phyloP scores from a whole-genome alignment of 805 yeast genomes.

The Barnettozyma sucrosica region DNA sequence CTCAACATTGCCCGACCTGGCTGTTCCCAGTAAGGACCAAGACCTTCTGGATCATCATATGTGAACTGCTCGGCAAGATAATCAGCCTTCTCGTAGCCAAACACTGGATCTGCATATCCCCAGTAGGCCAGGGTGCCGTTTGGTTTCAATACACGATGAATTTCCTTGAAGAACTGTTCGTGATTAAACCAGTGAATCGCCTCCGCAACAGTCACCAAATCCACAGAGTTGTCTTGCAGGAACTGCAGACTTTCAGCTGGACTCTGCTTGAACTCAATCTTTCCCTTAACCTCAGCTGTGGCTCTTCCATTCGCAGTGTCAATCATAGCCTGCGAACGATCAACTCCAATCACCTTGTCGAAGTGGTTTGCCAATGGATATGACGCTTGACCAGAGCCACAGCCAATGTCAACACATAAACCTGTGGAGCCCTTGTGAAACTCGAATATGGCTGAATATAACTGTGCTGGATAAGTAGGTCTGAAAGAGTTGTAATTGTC shows the following conservation, averaged over 20 bases:
- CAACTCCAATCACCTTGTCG: slow-evolving; percentile 54
- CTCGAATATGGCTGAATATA: slow-evolving; percentile 37
- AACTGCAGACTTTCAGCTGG: slow-evolving; percentile 25
- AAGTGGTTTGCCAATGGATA: slow-evolving; percentile 41
- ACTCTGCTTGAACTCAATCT: slow-evolving; percentile 17
- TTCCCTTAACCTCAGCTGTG: slow-evolving; percentile 10
- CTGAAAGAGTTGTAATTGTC: slow-evolving; percentile 50
- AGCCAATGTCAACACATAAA: slow-evolving; percentile 64
- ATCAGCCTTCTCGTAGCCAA: slow-evolving; percentile 51
- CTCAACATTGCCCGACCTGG: slow-evolving; percentile 66
- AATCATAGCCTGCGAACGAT: slow-evolving; percentile 55
- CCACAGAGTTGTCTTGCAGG: slow-evolving; percentile 39
- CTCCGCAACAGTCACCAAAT: slow-evolving; percentile 73
- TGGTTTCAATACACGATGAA: slow-evolving; percentile 44
- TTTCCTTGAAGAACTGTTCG: slow-evolving; percentile 43
- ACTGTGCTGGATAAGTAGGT: slow-evolving; percentile 56
- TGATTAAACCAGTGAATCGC: slow-evolving; percentile 83
- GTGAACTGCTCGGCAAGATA: slow-evolving; percentile 45
- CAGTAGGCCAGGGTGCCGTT: slow-evolving; percentile 71
- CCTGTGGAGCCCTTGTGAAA: slow-evolving; percentile 37
- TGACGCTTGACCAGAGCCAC: slow-evolving; percentile 77
- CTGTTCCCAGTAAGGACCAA: slow-evolving; percentile 80
- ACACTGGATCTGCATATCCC: slow-evolving; percentile 73
- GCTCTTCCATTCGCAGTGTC: slow-evolving; percentile 33
- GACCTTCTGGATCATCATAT: slow-evolving; percentile 39